Base-by-base conservation (phyloP, 352 stramenopile genomes). In the Globisporangium radiosum region DNA sequence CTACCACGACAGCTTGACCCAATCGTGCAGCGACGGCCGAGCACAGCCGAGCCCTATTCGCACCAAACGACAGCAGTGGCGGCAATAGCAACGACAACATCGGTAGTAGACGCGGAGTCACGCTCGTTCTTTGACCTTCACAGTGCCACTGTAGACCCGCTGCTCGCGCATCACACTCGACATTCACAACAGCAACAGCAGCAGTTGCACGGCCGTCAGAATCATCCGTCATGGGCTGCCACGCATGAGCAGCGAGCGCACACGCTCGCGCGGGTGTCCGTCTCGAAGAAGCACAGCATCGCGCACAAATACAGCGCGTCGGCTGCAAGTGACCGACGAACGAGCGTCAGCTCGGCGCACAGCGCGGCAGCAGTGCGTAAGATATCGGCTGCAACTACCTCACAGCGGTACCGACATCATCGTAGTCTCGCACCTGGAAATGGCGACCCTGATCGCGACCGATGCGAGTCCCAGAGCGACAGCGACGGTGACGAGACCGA, bases 281-380 rank as follows among this genome's bases (percentile, higher is more conserved):
- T 7, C 14, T 17, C 48, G 13, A 45, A 25, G 11, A 65, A 65
- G 47, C n/a, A 47, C 17, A 60, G 53, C 5, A 37, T 6, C 0
- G n/a, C 43, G 11, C 60, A 55, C 2, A 64, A 64, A 36, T 60
- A 60, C 47, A 65, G 60, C 19, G 15, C 14, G 5, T 37, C 60
- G 1, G 15, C 9, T 36, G n/a, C 45, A 50, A 50, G 40, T 13
- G 40, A 9, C n/a, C 57, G 57, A 49, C 49, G 54, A 45, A 43
- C 47, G 25, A 65, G 60, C 14, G 38, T 54, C 4, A 60, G 60
- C 43, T 65, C 60, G 4, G 13, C 39, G 40, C 52, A 49, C n/a
- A 57, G 15, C 17, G 1, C 25, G 25, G 25, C 60, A 2, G 43
- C 53, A 0, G 47, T 9, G 2, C 53, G 17, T 15, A 61, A 17